phyloP scores from a whole-genome alignment of 768 basidiomycete species.

The Suillus paluster region DNA sequence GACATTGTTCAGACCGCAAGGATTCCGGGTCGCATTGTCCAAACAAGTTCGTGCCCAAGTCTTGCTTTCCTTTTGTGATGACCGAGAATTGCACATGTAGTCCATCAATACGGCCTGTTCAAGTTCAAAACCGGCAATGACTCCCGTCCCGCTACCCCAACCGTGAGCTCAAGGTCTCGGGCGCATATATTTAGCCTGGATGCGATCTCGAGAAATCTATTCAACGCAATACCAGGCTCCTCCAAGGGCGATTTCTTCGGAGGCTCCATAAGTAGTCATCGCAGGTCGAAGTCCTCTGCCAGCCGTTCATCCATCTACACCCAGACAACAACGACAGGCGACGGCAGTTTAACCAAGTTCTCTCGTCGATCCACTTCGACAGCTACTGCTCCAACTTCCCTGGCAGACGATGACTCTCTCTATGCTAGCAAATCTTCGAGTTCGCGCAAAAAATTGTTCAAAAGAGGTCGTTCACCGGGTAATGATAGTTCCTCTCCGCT shows the following conservation, averaged over 20 bases:
- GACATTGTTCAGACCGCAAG: conserved; percentile 80
- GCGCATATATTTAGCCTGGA: conserved; percentile 91
- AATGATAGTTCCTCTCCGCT: conserved; percentile 40
- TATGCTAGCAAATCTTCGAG: conserved; percentile 48
- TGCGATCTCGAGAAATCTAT: conserved; percentile 87
- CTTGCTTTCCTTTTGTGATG: not conserved
- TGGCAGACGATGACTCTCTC: conserved; percentile 66
- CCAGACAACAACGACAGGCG: conserved; percentile 67
- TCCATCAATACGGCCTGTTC: conserved; percentile 89
- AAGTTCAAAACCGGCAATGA: conserved; percentile 80
- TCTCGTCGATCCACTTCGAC: conserved; percentile 75
- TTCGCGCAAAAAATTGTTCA: conserved; percentile 52
- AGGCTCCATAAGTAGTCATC: conserved; percentile 68
- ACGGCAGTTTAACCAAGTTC: conserved; percentile 72
- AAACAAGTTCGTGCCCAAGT: conserved; percentile 70
- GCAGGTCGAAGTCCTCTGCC: conserved; percentile 68
- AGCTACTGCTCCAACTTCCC: conserved; percentile 62
- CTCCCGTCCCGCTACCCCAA: conserved; percentile 86
- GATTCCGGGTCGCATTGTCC: conserved; percentile 75
- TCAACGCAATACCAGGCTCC: conserved; percentile 69
- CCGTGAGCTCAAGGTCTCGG: conserved; percentile 68
- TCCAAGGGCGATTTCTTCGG: conserved; percentile 78
- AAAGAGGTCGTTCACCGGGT: conserved; percentile 49
- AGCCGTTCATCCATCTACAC: conserved; percentile 79
- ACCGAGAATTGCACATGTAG: conserved; percentile 40